Conservation (phyloP, 73 alveolate genomes). For the Tetrahymena borealis region DNA sequence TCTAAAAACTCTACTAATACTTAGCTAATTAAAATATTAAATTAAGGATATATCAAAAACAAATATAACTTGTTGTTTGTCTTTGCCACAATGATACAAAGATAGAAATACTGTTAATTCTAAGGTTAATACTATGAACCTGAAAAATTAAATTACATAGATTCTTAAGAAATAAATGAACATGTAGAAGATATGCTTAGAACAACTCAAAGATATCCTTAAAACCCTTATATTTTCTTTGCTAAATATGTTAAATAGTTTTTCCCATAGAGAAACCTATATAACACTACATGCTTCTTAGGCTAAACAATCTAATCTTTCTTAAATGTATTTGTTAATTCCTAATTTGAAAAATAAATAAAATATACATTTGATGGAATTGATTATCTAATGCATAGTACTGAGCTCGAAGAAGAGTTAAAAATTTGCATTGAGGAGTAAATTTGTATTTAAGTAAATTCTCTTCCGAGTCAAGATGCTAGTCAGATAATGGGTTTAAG, state of each 20-base stretch:
- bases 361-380: background rate
- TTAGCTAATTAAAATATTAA: background rate
- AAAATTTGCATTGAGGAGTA: background rate
- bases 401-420: background rate
- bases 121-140: background rate
- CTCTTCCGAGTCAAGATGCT: background rate
- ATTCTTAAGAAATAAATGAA: background rate
- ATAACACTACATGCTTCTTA: background rate
- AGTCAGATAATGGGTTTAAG: background rate
- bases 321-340: background rate
- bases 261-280: background rate
- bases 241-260: background rate
- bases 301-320: background rate
- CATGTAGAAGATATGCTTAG: background rate
- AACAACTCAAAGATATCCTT: background rate
- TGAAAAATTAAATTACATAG: background rate
- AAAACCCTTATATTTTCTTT: background rate
- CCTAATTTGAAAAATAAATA: background rate
- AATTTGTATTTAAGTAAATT: background rate
- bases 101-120: background rate
- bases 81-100: background rate
- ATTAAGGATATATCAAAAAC: background rate
- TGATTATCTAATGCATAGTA: background rate
- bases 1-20: background rate
- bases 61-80: background rate